Percentiles rank a stretch among this genome's conserved stretches.
Evolutionary conservation across 495 filamentous ascomycete genomes (phyloP).

Genomic region (Aspergillus nanangensis): DNA sequence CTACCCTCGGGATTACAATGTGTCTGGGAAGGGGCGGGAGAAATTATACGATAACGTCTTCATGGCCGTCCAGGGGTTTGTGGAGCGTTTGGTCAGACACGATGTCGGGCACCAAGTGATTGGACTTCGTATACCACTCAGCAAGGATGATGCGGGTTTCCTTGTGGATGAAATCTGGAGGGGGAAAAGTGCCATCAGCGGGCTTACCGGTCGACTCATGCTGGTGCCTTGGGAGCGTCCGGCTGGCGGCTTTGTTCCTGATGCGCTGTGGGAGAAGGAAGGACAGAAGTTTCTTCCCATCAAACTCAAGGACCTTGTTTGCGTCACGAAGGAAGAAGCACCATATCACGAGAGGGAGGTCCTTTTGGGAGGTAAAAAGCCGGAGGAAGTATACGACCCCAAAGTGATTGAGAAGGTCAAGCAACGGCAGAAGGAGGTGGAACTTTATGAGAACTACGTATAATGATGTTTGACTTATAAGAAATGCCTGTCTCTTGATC

Average conservation of each 20-base stretch:
- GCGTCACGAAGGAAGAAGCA: conserved; percentile 97
- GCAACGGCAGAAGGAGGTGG: conserved; percentile 57
- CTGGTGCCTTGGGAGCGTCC: conserved; percentile 72
- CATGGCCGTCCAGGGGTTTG: conserved; percentile 62
- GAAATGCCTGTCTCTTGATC: too few relatives aligned
- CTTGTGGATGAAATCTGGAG: conserved; percentile 85
- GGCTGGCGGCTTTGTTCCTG: conserved; percentile 42
- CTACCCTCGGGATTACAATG: conserved; percentile 81
- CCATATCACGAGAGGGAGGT: conserved; percentile 74
- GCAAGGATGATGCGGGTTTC: conserved; percentile 74
- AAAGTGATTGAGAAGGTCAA: conserved; percentile 61
- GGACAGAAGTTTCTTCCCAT: conserved; percentile 69
- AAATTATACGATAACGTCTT: conserved; percentile 87
- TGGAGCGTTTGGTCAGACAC: conserved; percentile 65
- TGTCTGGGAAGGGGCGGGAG: conserved; percentile 69
- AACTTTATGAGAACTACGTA: conserved; percentile 48
- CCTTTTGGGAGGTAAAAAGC: conserved; percentile 60
- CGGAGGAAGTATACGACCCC: conserved; percentile 68
- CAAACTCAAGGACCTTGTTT: conserved; percentile 69
- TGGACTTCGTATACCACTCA: conserved; percentile 75
- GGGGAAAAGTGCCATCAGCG: conserved; percentile 78
- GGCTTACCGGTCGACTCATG: conserved; percentile 69
- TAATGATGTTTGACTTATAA: conserved; percentile 18
- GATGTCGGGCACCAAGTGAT: conserved; percentile 54
- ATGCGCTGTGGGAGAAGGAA: conserved; percentile 39